Evolutionary conservation across 2,329 filamentous ascomycete species (phyloP), one percentile per base, ranked within the genome.

Genomic region (Phialophora macrospora): DNA sequence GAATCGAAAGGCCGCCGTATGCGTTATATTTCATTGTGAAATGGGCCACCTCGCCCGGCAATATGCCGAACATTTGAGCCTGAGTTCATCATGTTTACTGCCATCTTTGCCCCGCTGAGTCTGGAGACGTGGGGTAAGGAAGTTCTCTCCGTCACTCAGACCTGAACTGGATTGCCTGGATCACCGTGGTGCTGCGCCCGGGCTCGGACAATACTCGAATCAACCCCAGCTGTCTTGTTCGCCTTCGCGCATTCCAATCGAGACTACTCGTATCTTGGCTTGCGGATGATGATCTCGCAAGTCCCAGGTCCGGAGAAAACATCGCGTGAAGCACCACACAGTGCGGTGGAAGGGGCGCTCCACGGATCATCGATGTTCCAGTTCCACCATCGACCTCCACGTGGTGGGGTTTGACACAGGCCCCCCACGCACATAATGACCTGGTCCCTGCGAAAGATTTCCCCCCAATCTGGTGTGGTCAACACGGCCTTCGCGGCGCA

Each of bases 121-220:
- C 58, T 58, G 63, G 63, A 62, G 63, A 46, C 63, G 63, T 66
- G 63, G 63, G 63, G 63, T 62, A 55, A 22, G n/a, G 55, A 30
- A 6, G 26, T 61, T 34, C n/a, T 41, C 20, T 30, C 24, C 14
- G 17, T 20, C 41, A 32, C 38, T 24, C 8, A 28, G 38, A 22
- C 17, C 38, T n/a, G 38, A 20, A n/a, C 17, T 44, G 38, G 14
- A 20, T 8, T n/a, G 38, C 38, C 17, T 2, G 14, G 7, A 44
- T 44, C 38, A n/a, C 17, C 14, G 17, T 44, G 17, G 14, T 44
- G 38, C 38, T n/a, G 17, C 17, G n/a, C 38, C 17, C 20, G 38
- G 9, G 9, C 30, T 8, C 9, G 32, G 12, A 34, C 2, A 12
- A 4, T n/a, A 7, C 38, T 44, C 7, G 17, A 44, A 44, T n/a